Evolutionary conservation across 192 early-diverging fungal species (phyloP), one percentile per base, ranked within the genome.

Genomic region (Coemansia guatemalensis): DNA sequence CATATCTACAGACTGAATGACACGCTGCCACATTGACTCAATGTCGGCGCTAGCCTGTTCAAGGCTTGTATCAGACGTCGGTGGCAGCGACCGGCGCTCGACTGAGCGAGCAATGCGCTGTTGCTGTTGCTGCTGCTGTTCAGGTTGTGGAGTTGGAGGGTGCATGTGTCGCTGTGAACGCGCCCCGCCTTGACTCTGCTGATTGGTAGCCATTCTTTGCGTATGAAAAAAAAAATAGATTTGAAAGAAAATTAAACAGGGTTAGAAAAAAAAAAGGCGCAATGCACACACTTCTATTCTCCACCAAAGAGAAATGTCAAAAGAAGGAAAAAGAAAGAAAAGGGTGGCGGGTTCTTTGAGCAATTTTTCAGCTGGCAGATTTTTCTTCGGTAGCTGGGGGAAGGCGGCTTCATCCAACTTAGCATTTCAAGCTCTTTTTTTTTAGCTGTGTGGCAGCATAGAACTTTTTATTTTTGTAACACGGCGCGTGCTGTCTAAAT

Each of bases 21-120:
- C 52, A 22, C 61, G 60, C 39, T 67, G 64, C 74, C 64, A 67
- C 18, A 71, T 55, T 24, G 27, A 49, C 8, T 72, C 63, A 14
- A 65, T 25, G 12, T 65, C 58, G 17, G 53, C 26, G 53, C 64
- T 49, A 39, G 53, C 58, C 27, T 24, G 57, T 5, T 14, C 50
- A 24, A 68, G 41, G 29, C 22, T 54, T 53, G 39, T 49, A 39
- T 22, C 23, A 18, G 61, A 32, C 50, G 51, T 50, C 50, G 18
- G 21, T 12, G 12, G 29, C 25, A 21, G 24, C 7, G 39, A 44
- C 39, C 3, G 53, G 4, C 8, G 53, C 18, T n/a, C 29, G 8
- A 5, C 4, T 2, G 53, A 18, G 53, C 53, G 25, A 25, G 29
- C 53, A 54, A 26, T 25, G 12, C 53, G 23, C 53, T 23, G 51